These are phyloP conservation scores for Jackrogersella multiformis DNA, from an alignment of 495 filamentous ascomycete genomes.

Conservation along the genomic window DNA sequence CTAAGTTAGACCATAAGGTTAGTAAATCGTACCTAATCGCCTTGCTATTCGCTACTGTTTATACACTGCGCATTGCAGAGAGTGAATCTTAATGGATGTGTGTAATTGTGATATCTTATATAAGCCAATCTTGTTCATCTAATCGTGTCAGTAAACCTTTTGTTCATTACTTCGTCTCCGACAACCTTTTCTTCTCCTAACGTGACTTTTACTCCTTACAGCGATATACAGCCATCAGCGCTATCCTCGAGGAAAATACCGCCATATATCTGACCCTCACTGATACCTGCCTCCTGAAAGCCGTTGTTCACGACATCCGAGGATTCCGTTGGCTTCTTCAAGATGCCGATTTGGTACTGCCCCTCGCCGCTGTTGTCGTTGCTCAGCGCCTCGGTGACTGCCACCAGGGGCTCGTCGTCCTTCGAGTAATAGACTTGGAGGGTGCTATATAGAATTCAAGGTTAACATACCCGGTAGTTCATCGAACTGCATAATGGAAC, in stretches of 20 bases:
- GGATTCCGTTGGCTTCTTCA: conserved; percentile 66
- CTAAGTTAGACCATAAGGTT: too few species aligned
- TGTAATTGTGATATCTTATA: too few species aligned
- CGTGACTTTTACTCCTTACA: conserved; percentile 39
- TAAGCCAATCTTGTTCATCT: too few species aligned
- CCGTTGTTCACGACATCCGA: conserved; percentile 62
- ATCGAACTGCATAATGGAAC: too few species aligned
- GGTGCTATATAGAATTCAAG: conserved; percentile 48
- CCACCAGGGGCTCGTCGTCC: conserved; percentile 55
- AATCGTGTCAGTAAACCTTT: too few species aligned
- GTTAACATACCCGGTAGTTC: too few species aligned
- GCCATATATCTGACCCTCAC: conserved; percentile 65
- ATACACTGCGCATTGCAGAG: too few species aligned
- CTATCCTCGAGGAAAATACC: conserved; percentile 66
- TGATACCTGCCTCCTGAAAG: conserved; percentile 59
- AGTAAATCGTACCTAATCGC: too few species aligned
- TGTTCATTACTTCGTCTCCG: neutral
- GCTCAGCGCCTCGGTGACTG: conserved; percentile 55
- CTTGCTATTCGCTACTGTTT: too few species aligned
- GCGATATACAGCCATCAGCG: conserved; percentile 53
- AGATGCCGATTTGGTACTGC: conserved; percentile 65
- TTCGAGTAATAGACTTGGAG: conserved; percentile 64
- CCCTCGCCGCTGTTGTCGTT: conserved; percentile 65
- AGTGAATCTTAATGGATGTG: too few species aligned
- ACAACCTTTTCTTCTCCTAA: neutral